Evolutionary conservation across 148 eudicot species (phyloP).

Genomic region (Amaranthus hypochondriacus): DNA sequence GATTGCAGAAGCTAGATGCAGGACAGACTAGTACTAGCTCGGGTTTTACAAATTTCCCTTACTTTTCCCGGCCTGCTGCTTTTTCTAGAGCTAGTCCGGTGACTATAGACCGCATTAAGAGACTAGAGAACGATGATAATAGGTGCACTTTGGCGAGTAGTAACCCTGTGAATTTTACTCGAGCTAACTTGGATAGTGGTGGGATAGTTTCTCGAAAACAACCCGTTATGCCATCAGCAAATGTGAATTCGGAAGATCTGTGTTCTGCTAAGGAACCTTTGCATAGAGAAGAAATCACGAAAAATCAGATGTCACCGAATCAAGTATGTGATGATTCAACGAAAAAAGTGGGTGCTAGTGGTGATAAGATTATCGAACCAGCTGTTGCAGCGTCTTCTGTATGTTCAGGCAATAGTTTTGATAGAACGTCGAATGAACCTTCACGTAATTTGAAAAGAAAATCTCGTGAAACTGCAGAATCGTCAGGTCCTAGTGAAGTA

Average conservation of each 20-base stretch:
- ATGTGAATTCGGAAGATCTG: slow-evolving; percentile 25
- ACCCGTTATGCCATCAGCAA: slow-evolving; percentile 19
- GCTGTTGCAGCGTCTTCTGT: slow-evolving; percentile 68
- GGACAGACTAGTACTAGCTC: slow-evolving; percentile 39
- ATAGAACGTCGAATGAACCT: slow-evolving; percentile 58
- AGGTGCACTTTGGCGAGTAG: slow-evolving; percentile 22
- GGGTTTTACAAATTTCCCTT: slow-evolving; percentile 57
- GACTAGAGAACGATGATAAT: slow-evolving; percentile 28
- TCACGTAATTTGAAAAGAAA: slow-evolving; percentile 57
- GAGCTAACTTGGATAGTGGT: slow-evolving; percentile 25
- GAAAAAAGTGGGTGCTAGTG: slow-evolving; percentile 26
- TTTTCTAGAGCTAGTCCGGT: slow-evolving; percentile 38
- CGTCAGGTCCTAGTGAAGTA: slow-evolving; percentile 82
- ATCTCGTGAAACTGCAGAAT: slow-evolving; percentile 60
- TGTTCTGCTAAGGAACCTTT: slow-evolving; percentile 17
- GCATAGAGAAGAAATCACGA: slow-evolving; percentile 3
- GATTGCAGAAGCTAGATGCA: slow-evolving; percentile 40
- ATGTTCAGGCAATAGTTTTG: slow-evolving; percentile 84
- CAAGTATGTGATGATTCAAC: slow-evolving; percentile 24
- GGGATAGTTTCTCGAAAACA: slow-evolving; percentile 30
- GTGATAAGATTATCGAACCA: slow-evolving; percentile 44
- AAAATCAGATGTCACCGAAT: slow-evolving; percentile 11
- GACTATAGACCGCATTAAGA: slow-evolving; percentile 28
- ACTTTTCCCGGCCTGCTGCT: slow-evolving; percentile 57
- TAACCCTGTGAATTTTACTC: slow-evolving; percentile 27